Conservation (phyloP, 2,329 filamentous ascomycete species). For the Incumbomyces delicatus region DNA sequence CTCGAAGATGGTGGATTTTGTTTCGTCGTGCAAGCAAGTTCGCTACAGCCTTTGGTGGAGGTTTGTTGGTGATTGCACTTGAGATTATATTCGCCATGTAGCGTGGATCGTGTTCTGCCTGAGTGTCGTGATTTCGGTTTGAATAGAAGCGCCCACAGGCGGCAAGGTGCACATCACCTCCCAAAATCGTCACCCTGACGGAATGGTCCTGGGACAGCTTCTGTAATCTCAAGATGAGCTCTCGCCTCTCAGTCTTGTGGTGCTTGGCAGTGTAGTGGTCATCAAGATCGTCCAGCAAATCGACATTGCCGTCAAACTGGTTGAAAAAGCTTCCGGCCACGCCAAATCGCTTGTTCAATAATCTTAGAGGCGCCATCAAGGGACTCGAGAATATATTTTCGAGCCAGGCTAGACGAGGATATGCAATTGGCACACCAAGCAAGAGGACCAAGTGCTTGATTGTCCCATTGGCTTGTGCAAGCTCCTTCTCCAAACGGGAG, state of each 20-base stretch:
- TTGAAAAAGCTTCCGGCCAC: constrained; percentile 82
- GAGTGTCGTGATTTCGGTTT: constrained; percentile 47
- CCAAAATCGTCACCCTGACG: constrained; percentile 51
- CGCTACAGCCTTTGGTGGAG: constrained; percentile 55
- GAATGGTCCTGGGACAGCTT: constrained; percentile 45
- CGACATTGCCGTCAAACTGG: constrained; percentile 71
- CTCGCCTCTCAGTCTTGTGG: constrained; percentile 78
- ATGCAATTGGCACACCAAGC: constrained; percentile 61
- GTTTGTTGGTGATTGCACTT: constrained; percentile 59
- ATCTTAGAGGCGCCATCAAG: constrained; percentile 76
- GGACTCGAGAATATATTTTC: constrained; percentile 86
- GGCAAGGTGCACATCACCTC: constrained; percentile 55
- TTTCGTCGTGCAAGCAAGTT: constrained; percentile 54
- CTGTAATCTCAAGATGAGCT: constrained; percentile 58
- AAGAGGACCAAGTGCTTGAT: constrained; percentile 56
- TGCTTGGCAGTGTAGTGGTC: constrained; percentile 79
- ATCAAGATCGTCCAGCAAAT: constrained; percentile 55
- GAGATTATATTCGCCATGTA: constrained; percentile 58
- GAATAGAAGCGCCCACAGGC: constrained; percentile 57
- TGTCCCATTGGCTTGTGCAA: constrained; percentile 41
- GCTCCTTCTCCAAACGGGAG: constrained; percentile 42
- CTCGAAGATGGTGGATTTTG: constrained; percentile 53
- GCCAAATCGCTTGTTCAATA: constrained; percentile 84
- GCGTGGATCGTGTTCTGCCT: constrained; percentile 48
- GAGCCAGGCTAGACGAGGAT: constrained; percentile 78